Conservation (phyloP, 108 stramenopile genomes). For the Nannochloropsis salina region DNA sequence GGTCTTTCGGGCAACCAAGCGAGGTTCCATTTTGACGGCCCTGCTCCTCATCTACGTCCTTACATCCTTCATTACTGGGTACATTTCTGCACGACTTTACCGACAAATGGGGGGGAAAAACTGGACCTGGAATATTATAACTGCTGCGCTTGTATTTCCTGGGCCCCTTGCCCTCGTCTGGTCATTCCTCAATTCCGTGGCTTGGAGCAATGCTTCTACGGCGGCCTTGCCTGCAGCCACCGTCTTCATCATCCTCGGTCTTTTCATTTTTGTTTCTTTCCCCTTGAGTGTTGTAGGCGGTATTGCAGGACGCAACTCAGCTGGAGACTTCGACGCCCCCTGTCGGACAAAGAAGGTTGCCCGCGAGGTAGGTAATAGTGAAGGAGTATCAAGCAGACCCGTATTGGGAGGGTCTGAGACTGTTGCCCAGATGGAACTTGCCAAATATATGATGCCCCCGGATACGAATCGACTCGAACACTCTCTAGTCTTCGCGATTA, state of each 20-base stretch:
- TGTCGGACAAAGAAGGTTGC: conserved; percentile 94
- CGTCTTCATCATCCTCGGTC: conserved; percentile 71
- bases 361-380: conserved; percentile 64
- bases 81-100: conserved; percentile 71
- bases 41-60: conserved; percentile 80
- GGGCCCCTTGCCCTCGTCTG: conserved; percentile 73
- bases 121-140: conserved; percentile 82
- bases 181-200: conserved; percentile 80
- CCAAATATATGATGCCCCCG: no score
- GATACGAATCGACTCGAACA: no score
- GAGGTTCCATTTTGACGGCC: conserved; percentile 85
- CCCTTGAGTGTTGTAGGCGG: conserved; percentile 86
- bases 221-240: conserved; percentile 89
- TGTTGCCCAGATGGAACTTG: no score
- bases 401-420: no score
- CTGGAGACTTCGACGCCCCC: conserved; percentile 82
- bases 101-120: conserved; percentile 79
- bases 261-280: conserved; percentile 72
- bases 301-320: conserved; percentile 79
- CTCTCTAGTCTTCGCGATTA: no score
- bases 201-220: conserved; percentile 75
- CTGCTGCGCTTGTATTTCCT: conserved; percentile 79
- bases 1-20: conserved; percentile 76
- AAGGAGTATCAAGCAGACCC: not conserved
- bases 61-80: conserved; percentile 80